Conservation (phyloP, 257 asterid species). For the Perilla frutescens region DNA sequence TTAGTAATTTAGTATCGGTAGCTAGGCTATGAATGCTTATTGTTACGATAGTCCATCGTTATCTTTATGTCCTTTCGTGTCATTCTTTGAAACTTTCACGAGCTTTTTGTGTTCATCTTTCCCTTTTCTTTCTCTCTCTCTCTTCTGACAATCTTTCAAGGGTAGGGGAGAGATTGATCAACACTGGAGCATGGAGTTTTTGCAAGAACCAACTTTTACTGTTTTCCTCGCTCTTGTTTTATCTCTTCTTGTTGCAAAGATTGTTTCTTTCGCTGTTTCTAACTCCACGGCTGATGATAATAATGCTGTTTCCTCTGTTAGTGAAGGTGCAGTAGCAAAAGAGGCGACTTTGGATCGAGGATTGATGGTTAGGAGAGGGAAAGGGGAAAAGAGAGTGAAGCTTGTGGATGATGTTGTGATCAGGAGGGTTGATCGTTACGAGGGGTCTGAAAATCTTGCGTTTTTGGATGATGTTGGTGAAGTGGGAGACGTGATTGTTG, state of each 20-base stretch:
- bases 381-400: constrained; percentile 51
- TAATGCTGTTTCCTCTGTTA: constrained; percentile 24
- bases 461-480: constrained; percentile 25
- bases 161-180: constrained; percentile 21
- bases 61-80: constrained; percentile 36
- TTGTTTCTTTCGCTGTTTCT: constrained; percentile 49
- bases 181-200: constrained; percentile 46
- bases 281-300: constrained; percentile 30
- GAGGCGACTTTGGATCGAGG: constrained; percentile 38
- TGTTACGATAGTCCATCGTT: constrained; percentile 32
- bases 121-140: constrained; percentile 15
- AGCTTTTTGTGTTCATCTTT: constrained; percentile 36
- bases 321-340: constrained; percentile 41
- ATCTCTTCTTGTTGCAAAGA: constrained; percentile 52
- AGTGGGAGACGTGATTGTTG: constrained; percentile 23
- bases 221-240: constrained; percentile 52
- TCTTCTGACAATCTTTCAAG: constrained; percentile 34
- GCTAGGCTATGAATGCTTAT: constrained; percentile 33
- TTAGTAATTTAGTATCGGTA: constrained; percentile 18
- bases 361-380: constrained; percentile 43
- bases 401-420: constrained; percentile 59
- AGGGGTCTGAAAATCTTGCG: constrained; percentile 43
- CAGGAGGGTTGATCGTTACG: constrained; percentile 50
- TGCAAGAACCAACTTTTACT: constrained; percentile 52
- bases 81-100: constrained; percentile 37